Percentiles rank a stretch among this genome's conserved stretches.
phyloP scores from a whole-genome alignment of 108 stramenopile genomes.

The Pseudonitzschia pungens region DNA sequence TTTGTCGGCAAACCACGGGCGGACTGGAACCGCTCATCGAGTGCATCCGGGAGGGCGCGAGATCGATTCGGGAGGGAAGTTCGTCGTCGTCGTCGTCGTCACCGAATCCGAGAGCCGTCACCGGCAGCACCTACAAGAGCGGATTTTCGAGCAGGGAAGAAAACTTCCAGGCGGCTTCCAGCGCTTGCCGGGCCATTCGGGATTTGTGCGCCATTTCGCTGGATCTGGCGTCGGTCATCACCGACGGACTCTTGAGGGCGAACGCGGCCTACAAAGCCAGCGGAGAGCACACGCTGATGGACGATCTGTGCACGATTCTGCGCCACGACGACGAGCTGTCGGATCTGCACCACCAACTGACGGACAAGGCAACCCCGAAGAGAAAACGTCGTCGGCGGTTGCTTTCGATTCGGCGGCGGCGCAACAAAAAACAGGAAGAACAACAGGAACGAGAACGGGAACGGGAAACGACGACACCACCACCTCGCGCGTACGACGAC shows the following conservation, averaged over 20 bases:
- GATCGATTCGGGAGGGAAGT: slow-evolving; percentile 20
- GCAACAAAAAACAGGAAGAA: background rate
- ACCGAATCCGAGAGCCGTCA: background rate
- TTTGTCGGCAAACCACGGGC: slow-evolving; percentile 61
- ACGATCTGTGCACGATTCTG: slow-evolving; percentile 63
- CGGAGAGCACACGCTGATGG: slow-evolving; percentile 20
- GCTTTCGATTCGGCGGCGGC: background rate
- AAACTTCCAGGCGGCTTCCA: slow-evolving; percentile 68
- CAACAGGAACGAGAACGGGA: background rate
- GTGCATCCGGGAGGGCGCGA: slow-evolving; percentile 70
- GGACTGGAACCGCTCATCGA: slow-evolving; percentile 73
- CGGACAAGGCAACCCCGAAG: slow-evolving; percentile 18
- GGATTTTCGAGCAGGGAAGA: slow-evolving; percentile 41
- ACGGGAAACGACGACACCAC: too few species aligned
- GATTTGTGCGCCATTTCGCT: slow-evolving; percentile 72
- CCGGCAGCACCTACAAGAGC: slow-evolving; percentile 29
- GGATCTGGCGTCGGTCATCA: slow-evolving; percentile 72
- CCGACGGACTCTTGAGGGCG: slow-evolving; percentile 72
- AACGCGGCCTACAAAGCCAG: slow-evolving; percentile 43
- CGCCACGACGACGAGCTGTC: slow-evolving; percentile 51
- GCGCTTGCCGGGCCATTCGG: slow-evolving; percentile 68
- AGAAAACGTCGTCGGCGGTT: slow-evolving; percentile 1
- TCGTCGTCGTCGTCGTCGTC: slow-evolving; percentile 15
- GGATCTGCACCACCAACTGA: background rate
- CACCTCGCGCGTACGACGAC: background rate